These are phyloP conservation scores for Erucastrum elatum DNA, from an alignment of 345 rosid species.

Conservation along the genomic window DNA sequence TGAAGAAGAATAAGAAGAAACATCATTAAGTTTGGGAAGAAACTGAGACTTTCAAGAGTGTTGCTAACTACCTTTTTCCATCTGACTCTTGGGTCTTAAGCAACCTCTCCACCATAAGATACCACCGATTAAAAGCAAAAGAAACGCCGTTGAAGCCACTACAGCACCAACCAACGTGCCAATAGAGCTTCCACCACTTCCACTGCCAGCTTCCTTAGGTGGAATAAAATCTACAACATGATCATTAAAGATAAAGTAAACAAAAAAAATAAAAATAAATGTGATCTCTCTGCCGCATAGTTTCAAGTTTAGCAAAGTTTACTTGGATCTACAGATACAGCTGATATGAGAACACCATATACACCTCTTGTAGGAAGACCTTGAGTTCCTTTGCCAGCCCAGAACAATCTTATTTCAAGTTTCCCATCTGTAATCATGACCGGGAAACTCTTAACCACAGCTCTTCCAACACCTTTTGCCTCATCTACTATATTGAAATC, in stretches of 20 bases:
- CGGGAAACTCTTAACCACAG: conserved; percentile 30
- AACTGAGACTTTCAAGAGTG: background rate
- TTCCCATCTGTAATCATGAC: conserved; percentile 35
- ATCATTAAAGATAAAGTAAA: conserved; percentile 13
- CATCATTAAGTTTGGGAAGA: conserved; percentile 14
- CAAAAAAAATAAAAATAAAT: background rate
- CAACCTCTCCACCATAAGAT: conserved; percentile 33
- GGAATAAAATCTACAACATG: conserved; percentile 31
- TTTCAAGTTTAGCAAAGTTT: conserved; percentile 15
- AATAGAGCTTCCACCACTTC: conserved; percentile 23
- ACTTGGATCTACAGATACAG: conserved; percentile 49
- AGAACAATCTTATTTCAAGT: conserved; percentile 56
- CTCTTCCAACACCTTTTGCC: conserved; percentile 52
- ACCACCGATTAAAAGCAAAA: conserved; percentile 43
- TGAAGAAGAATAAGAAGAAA: background rate
- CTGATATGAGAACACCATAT: conserved; percentile 71
- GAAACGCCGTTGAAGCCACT: conserved; percentile 29
- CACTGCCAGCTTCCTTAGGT: conserved; percentile 33
- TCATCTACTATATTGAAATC: conserved; percentile 58
- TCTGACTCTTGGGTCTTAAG: conserved; percentile 30
- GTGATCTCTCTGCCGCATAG: background rate
- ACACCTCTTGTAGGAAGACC: conserved; percentile 45
- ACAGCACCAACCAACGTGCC: conserved; percentile 39
- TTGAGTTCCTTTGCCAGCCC: conserved; percentile 71
- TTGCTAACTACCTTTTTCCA: conserved; percentile 38